Base-by-base conservation (phyloP, 2,329 filamentous ascomycete genomes). In the Ophiosphaerella narmari region DNA sequence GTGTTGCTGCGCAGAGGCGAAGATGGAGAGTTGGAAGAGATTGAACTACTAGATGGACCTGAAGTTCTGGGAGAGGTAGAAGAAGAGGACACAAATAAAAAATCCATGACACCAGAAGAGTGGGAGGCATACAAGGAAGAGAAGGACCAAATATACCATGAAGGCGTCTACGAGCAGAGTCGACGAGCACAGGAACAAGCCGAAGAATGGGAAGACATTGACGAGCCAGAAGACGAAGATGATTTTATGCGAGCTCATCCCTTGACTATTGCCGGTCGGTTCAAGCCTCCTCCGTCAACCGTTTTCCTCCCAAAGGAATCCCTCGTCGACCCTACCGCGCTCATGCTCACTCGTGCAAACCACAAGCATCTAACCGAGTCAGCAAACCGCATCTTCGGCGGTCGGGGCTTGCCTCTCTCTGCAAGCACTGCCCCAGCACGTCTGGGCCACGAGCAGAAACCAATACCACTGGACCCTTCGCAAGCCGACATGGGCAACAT, bases 331-430 rank as follows among this genome's bases (percentile, higher is more conserved):
- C 91, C 91, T 0, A 86, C 96, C 14, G 80, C 83, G 2, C 74
- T 82, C 4, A 78, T 96, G 2, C 78, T 97, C 83, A 85, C 46
- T 2, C 70, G 73, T 8, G 83, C 90, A 49, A 83, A 86, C 37
- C 66, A 71, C 54, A 88, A 86, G 48, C 94, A 99, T 67, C 78
- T 97, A 29, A 80, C 81, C 31, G 82, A 87, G 48, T 82, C 88
- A 1, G 89, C 92, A 0, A 84, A 90, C 59, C 82, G 80, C 37
- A 80, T 84, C 1, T 93, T 96, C 68, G 93, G 92, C 37, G 93
- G 93, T 0, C 74, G 75, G 3, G 84, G 86, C 0, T 77, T 97
- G 13, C 92, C 92, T 3, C 81, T 88, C 66, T 95, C 91, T 1
- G 86, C 86, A 1, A 92, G 89, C 2, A 87, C 89, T 0, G 74